Evolutionary conservation across 805 yeast species (phyloP).

Genomic region (Yarrowia bubula): DNA sequence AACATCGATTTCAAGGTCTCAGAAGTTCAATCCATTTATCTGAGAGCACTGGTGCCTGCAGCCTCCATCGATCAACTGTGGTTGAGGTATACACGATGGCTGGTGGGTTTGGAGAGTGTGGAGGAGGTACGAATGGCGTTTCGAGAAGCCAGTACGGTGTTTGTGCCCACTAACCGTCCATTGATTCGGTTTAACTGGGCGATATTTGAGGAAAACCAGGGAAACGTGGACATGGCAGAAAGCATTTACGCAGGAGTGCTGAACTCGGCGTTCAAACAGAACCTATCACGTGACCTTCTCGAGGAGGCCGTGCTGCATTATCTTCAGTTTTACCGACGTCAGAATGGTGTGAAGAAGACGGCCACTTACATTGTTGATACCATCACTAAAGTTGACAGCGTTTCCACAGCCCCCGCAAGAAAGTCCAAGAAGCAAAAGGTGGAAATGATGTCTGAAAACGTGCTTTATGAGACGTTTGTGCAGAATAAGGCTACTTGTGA

Average conservation of each 20-base stretch:
- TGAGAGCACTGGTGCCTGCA: constrained; percentile 58
- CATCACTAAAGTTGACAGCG: neutral
- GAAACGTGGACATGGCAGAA: constrained; percentile 35
- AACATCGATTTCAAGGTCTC: constrained; percentile 30
- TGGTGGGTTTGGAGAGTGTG: constrained; percentile 37
- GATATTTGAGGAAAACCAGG: constrained; percentile 38
- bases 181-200: constrained; percentile 39
- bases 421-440: constrained; percentile 17
- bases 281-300: constrained; percentile 30
- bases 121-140: constrained; percentile 47
- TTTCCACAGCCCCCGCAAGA: neutral
- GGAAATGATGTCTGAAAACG: neutral
- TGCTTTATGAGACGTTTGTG: neutral
- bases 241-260: constrained; percentile 34
- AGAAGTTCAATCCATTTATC: constrained; percentile 53
- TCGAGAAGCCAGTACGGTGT: constrained; percentile 48
- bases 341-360: neutral
- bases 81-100: constrained; percentile 43
- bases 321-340: constrained; percentile 16
- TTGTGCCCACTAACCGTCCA: constrained; percentile 38
- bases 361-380: neutral
- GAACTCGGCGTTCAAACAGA: neutral
- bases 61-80: constrained; percentile 41
- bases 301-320: constrained; percentile 31
- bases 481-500: neutral